Percentiles rank a stretch among this genome's conserved stretches.
phyloP scores from a whole-genome alignment of 495 filamentous ascomycete species.

The Talaromyces wortmannii region DNA sequence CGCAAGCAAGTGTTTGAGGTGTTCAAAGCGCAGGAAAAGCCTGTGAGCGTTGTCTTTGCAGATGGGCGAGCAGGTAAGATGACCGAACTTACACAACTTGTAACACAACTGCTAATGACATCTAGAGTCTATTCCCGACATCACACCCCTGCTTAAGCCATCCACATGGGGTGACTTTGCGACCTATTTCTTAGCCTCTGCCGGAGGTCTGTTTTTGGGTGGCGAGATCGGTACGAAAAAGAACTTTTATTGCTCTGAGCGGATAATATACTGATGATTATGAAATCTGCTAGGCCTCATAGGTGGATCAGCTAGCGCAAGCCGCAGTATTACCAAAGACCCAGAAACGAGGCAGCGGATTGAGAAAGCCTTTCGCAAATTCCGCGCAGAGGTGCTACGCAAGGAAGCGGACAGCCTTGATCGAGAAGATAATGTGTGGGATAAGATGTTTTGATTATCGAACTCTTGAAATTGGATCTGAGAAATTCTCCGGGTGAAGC shows the following conservation, averaged over 20 bases:
- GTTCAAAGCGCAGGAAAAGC: conserved; percentile 51
- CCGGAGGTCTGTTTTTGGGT: conserved; percentile 56
- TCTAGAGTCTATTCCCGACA: conserved; percentile 54
- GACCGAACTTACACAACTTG: not conserved
- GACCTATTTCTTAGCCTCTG: conserved; percentile 55
- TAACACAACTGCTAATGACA: not conserved
- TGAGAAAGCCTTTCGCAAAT: conserved; percentile 56
- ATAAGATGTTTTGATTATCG: conserved; percentile 18
- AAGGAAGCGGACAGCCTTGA: conserved; percentile 51
- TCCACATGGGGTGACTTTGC: conserved; percentile 52
- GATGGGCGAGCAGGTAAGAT: conserved; percentile 49
- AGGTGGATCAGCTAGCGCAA: conserved; percentile 44
- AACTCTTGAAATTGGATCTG: not conserved
- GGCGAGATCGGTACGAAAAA: conserved; percentile 45
- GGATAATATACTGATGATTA: not conserved
- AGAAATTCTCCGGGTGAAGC: not conserved
- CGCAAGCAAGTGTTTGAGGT: conserved; percentile 51
- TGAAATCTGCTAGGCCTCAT: conserved; percentile 39
- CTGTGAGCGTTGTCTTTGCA: conserved; percentile 54
- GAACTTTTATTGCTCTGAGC: not conserved
- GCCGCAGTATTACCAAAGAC: conserved; percentile 44
- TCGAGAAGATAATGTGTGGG: conserved; percentile 19
- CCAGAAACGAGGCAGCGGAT: conserved; percentile 48
- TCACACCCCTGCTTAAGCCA: conserved; percentile 49
- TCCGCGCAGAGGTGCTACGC: conserved; percentile 54